A percentile compares a stretch with the other conserved stretches of the same genome.
Conservation (phyloP, 2,329 filamentous ascomycete species). For the Apiospora hydei region DNA sequence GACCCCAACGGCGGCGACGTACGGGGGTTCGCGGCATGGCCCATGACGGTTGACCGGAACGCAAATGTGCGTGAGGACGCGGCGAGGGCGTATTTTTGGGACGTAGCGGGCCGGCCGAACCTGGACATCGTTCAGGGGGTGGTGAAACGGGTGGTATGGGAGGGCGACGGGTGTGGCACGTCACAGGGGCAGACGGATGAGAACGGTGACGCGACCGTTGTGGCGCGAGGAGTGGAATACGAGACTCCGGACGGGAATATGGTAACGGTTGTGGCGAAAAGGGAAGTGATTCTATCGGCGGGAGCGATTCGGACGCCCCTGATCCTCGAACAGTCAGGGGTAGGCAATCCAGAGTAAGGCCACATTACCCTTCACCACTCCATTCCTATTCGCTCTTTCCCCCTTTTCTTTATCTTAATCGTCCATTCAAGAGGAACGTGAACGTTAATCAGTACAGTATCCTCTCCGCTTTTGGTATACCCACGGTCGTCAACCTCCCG, state of each 20-base stretch:
- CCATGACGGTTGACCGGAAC: conserved; percentile 48
- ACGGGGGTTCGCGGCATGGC: conserved; percentile 47
- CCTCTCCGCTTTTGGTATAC: conserved; percentile 50
- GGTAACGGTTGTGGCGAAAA: conserved; percentile 46
- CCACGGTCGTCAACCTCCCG: conserved; percentile 51
- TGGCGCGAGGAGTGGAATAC: conserved; percentile 47
- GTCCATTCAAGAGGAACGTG: background rate
- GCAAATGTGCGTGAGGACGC: conserved; percentile 49
- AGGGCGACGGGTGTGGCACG: conserved; percentile 23
- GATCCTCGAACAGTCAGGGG: conserved; percentile 60
- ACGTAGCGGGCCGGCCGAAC: conserved; percentile 46
- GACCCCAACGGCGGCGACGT: conserved; percentile 50
- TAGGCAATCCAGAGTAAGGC: conserved; percentile 50
- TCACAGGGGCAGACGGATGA: background rate
- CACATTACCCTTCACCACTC: conserved; percentile 27
- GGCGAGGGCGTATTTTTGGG: conserved; percentile 51
- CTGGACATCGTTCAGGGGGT: conserved; percentile 49
- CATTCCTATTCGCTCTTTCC: too few relatives aligned
- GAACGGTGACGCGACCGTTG: conserved; percentile 22
- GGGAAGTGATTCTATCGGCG: conserved; percentile 56
- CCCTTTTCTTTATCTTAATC: background rate
- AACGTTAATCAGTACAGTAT: background rate
- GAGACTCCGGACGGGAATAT: conserved; percentile 45
- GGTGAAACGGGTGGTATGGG: conserved; percentile 43
- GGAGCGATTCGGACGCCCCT: conserved; percentile 59